These are phyloP conservation scores for Quercus cerris DNA, from an alignment of 306 rosid genomes.

Conservation along the genomic window DNA sequence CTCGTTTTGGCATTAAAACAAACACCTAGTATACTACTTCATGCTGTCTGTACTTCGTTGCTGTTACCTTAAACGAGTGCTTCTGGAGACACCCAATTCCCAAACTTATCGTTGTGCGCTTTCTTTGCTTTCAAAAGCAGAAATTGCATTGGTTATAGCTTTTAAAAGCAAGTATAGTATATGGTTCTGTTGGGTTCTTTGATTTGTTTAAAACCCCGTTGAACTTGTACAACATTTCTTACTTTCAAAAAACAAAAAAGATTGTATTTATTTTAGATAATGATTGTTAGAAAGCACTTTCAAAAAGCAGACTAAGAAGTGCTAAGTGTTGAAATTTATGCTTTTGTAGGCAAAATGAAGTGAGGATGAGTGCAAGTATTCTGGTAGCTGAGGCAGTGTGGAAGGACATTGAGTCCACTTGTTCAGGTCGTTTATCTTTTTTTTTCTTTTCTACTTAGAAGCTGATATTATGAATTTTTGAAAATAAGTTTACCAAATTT, in stretches of 20 bases:
- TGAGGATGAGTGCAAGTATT: slow-evolving; percentile 33
- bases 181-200: neutral
- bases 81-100: neutral
- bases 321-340: neutral
- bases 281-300: neutral
- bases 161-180: neutral
- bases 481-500: neutral
- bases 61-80: neutral
- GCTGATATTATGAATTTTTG: neutral
- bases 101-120: neutral
- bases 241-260: neutral
- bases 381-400: slow-evolving; percentile 46
- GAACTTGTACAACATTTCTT: neutral
- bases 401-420: slow-evolving; percentile 40
- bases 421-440: slow-evolving; percentile 24
- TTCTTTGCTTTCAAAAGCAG: neutral
- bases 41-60: neutral
- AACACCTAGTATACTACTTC: neutral
- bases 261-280: neutral
- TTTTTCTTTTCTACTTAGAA: neutral
- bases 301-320: neutral
- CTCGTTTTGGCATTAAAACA: slow-evolving; percentile 11
- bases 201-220: neutral
- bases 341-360: neutral
- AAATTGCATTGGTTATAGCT: neutral